Conservation (phyloP, 2,329 filamentous ascomycete species). For the Oidium heveae region DNA sequence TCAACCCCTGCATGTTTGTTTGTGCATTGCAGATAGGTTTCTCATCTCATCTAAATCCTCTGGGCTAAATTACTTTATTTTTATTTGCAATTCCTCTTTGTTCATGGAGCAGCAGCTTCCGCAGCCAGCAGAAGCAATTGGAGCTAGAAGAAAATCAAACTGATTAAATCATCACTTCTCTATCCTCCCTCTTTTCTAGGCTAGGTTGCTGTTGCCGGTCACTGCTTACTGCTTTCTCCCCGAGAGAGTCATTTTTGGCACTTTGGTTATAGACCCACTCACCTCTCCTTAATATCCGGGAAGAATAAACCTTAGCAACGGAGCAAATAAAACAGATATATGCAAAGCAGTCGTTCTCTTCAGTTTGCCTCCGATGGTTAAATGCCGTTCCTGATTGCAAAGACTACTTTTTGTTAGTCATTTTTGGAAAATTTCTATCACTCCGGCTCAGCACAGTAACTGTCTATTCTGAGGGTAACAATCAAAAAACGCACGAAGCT, state of each 20-base stretch:
- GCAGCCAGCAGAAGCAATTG: background rate
- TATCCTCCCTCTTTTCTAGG: background rate
- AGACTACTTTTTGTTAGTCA: background rate
- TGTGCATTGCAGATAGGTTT: background rate
- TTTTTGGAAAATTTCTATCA: background rate
- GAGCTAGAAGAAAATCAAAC: background rate
- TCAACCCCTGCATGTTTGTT: background rate
- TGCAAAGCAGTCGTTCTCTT: background rate
- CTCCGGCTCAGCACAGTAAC: background rate
- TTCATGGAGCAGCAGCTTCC: background rate
- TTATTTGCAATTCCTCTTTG: background rate
- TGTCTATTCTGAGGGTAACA: background rate
- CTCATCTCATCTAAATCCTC: background rate
- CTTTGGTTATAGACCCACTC: background rate
- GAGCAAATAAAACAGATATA: background rate
- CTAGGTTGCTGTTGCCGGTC: background rate
- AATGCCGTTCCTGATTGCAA: background rate
- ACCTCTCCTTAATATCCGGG: background rate
- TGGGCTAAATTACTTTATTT: background rate
- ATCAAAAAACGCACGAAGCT: too few relatives aligned
- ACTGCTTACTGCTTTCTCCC: background rate
- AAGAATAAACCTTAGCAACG: background rate
- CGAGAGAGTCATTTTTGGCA: background rate
- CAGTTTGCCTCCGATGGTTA: background rate
- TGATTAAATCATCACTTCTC: background rate